Evolutionary conservation across 2,329 filamentous ascomycete genomes (phyloP).

Genomic region (Pestalotiopsis sp.): DNA sequence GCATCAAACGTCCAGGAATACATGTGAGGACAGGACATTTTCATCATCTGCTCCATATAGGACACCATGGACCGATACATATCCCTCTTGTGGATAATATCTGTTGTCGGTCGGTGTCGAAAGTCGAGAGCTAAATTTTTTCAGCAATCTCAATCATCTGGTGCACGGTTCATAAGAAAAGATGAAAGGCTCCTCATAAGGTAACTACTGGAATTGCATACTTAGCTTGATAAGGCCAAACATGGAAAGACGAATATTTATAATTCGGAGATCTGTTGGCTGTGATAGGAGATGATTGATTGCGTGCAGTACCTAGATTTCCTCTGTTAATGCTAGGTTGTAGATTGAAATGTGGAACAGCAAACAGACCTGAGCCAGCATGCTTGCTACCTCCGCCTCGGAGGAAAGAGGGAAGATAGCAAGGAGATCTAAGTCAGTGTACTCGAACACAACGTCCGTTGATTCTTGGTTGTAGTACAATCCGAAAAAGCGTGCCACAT

Average conservation of each 20-base stretch:
- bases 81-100: neutral
- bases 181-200: neutral
- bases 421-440: conserved; percentile 11
- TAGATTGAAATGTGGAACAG: neutral
- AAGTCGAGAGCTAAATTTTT: neutral
- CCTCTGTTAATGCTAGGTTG: neutral
- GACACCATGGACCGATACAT: conserved; percentile 7
- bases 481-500: conserved; percentile 8
- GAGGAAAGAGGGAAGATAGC: neutral
- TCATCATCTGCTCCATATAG: conserved; percentile 3
- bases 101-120: neutral
- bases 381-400: conserved; percentile 8
- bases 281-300: neutral
- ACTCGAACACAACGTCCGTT: conserved; percentile 3
- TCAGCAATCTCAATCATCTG: neutral
- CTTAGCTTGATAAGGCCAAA: neutral
- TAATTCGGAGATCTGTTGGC: neutral
- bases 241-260: neutral
- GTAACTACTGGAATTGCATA: neutral
- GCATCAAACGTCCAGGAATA: too few species aligned
- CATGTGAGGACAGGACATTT: neutral
- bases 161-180: too few species aligned
- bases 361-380: conserved; percentile 7
- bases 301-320: conserved; percentile 4
- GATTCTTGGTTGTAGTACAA: conserved; percentile 2